A percentile compares a stretch with the other conserved stretches of the same genome.
phyloP scores from a whole-genome alignment of 1,284 basidiomycete genomes.

The Exobasidium cylindrosporum region DNA sequence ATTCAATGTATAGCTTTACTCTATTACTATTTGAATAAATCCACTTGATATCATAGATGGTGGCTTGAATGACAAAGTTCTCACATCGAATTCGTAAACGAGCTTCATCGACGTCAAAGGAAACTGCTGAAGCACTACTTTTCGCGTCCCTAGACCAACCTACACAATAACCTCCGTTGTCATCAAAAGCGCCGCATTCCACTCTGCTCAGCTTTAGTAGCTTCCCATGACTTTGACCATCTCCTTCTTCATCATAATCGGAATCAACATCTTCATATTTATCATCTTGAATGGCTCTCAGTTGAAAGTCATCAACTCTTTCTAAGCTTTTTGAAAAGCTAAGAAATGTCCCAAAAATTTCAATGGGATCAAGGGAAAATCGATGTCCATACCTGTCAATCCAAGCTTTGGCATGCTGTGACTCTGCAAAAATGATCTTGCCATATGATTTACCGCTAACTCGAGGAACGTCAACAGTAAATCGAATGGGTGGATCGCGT shows the following conservation, averaged over 20 bases:
- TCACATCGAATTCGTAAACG: constrained; percentile 2
- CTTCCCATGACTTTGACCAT: neutral
- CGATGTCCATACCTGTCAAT: neutral
- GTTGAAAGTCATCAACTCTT: neutral
- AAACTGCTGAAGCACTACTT: neutral
- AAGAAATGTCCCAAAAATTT: neutral
- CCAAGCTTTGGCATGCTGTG: neutral
- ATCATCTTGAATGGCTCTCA: neutral
- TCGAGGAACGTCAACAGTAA: neutral
- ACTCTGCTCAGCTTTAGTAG: neutral
- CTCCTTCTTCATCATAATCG: neutral
- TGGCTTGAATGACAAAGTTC: constrained; percentile 8
- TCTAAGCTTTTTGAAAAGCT: neutral
- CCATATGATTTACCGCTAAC: neutral
- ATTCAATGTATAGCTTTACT: neutral
- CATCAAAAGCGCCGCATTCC: constrained; percentile 6
- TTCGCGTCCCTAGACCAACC: constrained; percentile 1
- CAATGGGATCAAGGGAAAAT: constrained; percentile 3
- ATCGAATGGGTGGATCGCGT: neutral
- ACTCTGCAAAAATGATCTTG: neutral
- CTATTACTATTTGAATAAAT: neutral
- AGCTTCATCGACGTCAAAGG: constrained; percentile 7
- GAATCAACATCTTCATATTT: neutral
- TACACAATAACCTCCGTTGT: neutral
- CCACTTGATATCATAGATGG: neutral